Evolutionary conservation across 2,329 filamentous ascomycete species (phyloP), one percentile per base, ranked within the genome.

Genomic region (Monilinia laxa): DNA sequence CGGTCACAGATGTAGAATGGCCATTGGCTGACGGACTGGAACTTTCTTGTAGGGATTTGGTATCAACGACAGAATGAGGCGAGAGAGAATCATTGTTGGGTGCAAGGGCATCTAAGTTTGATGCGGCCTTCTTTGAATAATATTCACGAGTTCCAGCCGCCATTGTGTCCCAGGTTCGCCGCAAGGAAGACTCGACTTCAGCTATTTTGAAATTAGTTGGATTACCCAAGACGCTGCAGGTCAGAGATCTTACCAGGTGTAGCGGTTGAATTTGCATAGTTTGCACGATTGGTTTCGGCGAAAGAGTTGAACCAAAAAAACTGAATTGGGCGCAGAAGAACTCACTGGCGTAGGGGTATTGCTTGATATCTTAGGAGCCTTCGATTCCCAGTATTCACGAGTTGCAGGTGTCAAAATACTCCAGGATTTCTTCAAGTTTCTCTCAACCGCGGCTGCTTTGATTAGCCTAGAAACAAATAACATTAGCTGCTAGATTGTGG

Each of bases 141-240:
- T 51, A 49, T 42, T 59, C 25, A 5, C 45, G 54, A 25, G 54
- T 40, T 25, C n/a, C 20, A 25, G 10, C 11, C 23, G 63, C 1
- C 16, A 65, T 40, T 38, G 31, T 31, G 31, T 51, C 51, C 63
- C 54, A 65, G 3, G 9, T 10, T 7, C 18, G 18, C 10, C 28
- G 31, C 45, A 65, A 6, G n/a, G 45, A 52, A 16, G 31, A 40
- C 28, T 59, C 63, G 7, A 65, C n/a, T 42, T 65, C 31, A 42
- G 18, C 63, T 65, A 52, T 23, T 58, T 42, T 25, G 6, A 53
- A 18, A 18, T 65, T 60, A 65, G 63, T 18, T 31, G 11, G 18
- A 60, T 45, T n/a, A 12, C 12, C 9, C 5, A 38, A 51, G 3
- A 20, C 7, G 49, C 14, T 7, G 14, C 12, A 25, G 0, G 38